Base-by-base conservation (phyloP, 2,329 filamentous ascomycete species). In the Penicillium sp. region DNA sequence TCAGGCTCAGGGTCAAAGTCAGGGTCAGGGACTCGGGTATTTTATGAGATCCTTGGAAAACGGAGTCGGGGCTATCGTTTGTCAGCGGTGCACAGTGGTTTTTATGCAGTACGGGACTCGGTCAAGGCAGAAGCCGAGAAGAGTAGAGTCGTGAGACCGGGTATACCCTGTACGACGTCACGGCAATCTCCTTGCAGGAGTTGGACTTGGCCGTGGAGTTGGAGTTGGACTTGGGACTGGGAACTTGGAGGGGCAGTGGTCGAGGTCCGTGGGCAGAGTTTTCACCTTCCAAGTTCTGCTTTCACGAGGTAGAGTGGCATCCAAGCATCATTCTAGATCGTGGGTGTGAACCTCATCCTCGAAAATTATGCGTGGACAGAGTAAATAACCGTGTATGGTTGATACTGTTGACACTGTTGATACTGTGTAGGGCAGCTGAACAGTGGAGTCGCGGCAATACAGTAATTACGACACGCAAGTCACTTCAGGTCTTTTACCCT, bases 381-480 rank as follows among this genome's bases (percentile, higher is more conserved):
- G 28, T 29, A 29, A 29, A 29, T 29, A 29, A 29, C 28, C 28
- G 28, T 29, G 28, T 29, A 29, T 9, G 8, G 28, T 29, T 29
- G 28, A 29, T 29, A 29, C 28, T 29, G 28, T 7, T 29, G 28
- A 29, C 10, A 29, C 28, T 29, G 28, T 7, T 5, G 28, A 18
- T 18, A 38, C n/a, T n/a, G 34, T 8, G 16, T 21, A 21, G 36
- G 9, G 36, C 34, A 38, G 55, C 53, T 54, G 54, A 57, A 42
- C 24, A 45, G 52, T 57, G 55, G 55, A 51, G 52, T 36, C 42
- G 16, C 33, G 45, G 42, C 43, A 15, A 15, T 38, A 54, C 49
- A 45, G 51, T 51, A 55, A 55, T 57, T 59, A 58, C 56, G 48
- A 49, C 53, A 48, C 54, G 51, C 51, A 49, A 49, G 51, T 45